Base-by-base conservation (phyloP, 2,329 filamentous ascomycete species). In the Berkeleyomyces basicola region DNA sequence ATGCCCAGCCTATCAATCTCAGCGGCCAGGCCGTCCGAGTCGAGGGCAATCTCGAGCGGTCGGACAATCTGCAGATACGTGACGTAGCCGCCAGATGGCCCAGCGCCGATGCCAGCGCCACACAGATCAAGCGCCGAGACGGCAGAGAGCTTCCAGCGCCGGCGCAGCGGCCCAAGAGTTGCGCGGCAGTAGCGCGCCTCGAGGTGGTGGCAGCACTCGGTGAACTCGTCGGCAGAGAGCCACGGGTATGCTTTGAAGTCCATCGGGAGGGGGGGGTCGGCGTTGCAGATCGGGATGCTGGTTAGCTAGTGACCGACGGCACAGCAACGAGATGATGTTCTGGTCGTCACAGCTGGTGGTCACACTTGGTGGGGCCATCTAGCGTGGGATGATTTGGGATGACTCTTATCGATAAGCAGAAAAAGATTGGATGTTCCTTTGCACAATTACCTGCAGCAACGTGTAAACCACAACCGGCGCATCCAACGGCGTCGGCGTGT, bases 181-280 rank as follows among this genome's bases (percentile, higher is more conserved):
- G 79, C 82, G 69, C 76, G 79, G 63, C 79, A 76, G 70, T 85
- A 86, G 65, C 71, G 76, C 44, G 78, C 75, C 66, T 85, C 82
- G 31, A 86, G 75, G 62, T 80, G 75, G 67, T 85, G 80, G 71
- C 86, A 88, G 62, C 78, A 81, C 68, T 82, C 78, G 61, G 80
- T 73, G 66, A 89, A 89, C 69, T 88, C 85, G 47, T 82, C 77
- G 9, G 73, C 68, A 9, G 73, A 79, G 37, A 89, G 77, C 64
- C 79, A 81, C 5, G 86, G 86, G 69, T 85, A 89, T 59, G 77
- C 73, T 64, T 71, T 67, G 68, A 82, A 78, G 10, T 74, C 74
- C 72, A 74, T 74, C 53, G 39, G 47, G 43, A 46, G 43, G 47
- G n/a, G n/a, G 31, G 23, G 2, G 43, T 40, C 10, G 43, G 58